Percentiles rank a stretch among this genome's conserved stretches.
Evolutionary conservation across 768 basidiomycete genomes (phyloP).

Genomic region (Russula foetens): DNA sequence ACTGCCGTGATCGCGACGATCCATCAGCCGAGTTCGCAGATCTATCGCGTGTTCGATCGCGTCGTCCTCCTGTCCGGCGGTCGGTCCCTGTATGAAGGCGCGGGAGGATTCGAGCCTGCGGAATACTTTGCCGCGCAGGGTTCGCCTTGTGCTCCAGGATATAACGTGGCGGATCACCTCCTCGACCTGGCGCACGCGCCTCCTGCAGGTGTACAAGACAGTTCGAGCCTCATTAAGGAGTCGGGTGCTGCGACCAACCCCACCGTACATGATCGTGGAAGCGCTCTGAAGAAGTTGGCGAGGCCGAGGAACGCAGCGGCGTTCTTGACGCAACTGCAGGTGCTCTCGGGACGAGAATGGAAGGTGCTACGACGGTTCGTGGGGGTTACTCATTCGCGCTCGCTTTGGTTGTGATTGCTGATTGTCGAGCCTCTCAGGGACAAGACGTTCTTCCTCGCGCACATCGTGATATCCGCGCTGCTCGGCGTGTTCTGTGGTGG

Average conservation of each 20-base stretch:
- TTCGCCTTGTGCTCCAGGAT: conserved; percentile 59
- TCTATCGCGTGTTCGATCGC: conserved; percentile 51
- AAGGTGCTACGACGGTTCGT: conserved; percentile 62
- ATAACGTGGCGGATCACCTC: conserved; percentile 90
- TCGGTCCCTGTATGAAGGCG: conserved; percentile 35
- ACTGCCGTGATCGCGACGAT: conserved; percentile 62
- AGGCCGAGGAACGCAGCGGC: conserved; percentile 52
- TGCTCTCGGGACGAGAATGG: conserved; percentile 79
- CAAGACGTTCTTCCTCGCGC: conserved; percentile 74
- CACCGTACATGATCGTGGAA: neutral
- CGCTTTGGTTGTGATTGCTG: neutral
- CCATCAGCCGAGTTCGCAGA: conserved; percentile 58
- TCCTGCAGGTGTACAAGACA: conserved; percentile 40
- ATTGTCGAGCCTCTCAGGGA: conserved; percentile 42
- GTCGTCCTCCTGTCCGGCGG: conserved; percentile 52
- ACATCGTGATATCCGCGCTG: conserved; percentile 58
- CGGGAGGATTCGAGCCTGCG: conserved; percentile 60
- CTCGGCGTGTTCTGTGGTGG: conserved; percentile 89
- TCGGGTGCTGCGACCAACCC: neutral
- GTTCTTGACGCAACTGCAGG: conserved; percentile 84
- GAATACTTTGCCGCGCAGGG: conserved; percentile 46
- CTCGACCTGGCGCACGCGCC: conserved; percentile 78
- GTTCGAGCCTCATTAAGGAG: conserved; percentile 12
- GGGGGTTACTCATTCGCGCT: too few species aligned
- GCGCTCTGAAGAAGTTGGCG: conserved; percentile 10